Conservation (phyloP, 371 early-diverging fungal genomes). For the Thermomucor indicae-seudaticae region DNA sequence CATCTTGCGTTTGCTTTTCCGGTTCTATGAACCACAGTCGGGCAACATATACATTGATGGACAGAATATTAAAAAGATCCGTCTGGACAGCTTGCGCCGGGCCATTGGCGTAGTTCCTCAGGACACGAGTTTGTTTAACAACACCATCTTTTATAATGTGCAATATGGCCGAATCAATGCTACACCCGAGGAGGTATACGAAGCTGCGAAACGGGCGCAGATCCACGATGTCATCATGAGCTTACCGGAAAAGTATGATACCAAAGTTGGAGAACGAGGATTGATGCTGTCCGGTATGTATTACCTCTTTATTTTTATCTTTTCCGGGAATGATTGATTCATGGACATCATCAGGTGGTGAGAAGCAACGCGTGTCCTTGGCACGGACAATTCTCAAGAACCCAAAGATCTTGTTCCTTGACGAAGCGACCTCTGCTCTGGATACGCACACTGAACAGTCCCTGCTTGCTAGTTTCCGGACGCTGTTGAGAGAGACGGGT, state of each 20-base stretch:
- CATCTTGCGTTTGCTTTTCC: constrained; percentile 73
- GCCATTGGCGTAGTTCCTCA: constrained; percentile 89
- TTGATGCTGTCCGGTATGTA: constrained; percentile 78
- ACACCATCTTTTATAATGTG: constrained; percentile 80
- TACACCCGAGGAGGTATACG: constrained; percentile 59
- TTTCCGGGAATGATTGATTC: neutral
- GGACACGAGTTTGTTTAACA: constrained; percentile 81
- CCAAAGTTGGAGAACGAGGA: constrained; percentile 93
- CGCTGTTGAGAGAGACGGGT: constrained; percentile 55
- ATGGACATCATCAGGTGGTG: constrained; percentile 65
- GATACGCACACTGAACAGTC: constrained; percentile 80
- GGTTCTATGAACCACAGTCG: constrained; percentile 79
- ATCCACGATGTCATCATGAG: constrained; percentile 66
- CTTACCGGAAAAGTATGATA: constrained; percentile 80
- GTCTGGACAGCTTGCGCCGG: constrained; percentile 66
- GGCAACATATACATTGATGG: constrained; percentile 80
- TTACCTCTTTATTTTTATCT: neutral
- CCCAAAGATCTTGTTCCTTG: constrained; percentile 72
- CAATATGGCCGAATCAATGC: constrained; percentile 63
- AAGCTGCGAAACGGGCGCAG: constrained; percentile 81
- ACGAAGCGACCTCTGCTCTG: constrained; percentile 72
- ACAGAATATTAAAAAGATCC: constrained; percentile 67
- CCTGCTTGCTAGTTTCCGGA: constrained; percentile 72
- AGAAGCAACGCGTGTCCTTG: constrained; percentile 91
- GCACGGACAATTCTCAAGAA: constrained; percentile 85